Base-by-base conservation (phyloP, 1,139 yeast species). In the Lodderomyces orthopsilosis region DNA sequence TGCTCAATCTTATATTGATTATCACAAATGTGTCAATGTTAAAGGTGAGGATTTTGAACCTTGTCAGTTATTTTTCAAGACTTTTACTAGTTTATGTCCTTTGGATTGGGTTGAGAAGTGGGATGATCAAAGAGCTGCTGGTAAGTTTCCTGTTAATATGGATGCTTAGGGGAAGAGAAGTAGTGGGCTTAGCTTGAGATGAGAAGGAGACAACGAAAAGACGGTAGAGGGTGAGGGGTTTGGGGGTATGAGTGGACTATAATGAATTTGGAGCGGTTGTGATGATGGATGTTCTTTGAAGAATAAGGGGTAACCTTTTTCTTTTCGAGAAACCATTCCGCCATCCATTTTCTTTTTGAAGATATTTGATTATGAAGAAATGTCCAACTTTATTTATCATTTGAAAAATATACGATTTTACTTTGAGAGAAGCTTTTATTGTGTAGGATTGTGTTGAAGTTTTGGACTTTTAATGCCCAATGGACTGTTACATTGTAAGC, bases 21-120 rank as follows among this genome's bases (percentile, higher is more conserved):
- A 91, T 83, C 93, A 87, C 85, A 91, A 90, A 74, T 93, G 98
- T 77, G 81, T 93, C 66, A 85, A 83, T 62, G 90, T 91, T 56
- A 91, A 91, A 77, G 98, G 98, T 64, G 98, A 93, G 74, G 98
- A 91, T 53, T 93, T 93, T 63, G 96, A 91, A 62, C 98, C 98
- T 63, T 93, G 98, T 74, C 80, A 90, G 73, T 90, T 88, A 57
- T 93, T 93, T 76, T 88, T 81, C 83, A 85, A 83, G 72, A 88
- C 97, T 47, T 93, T 79, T 78, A 80, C 85, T 58, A 80, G 97
- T 30, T 77, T 93, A 65, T 93, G 98, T 74, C 98, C 98, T 50
- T 76, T 81, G 45, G 84, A 84, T 60, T 90, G 97, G 97, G 79
- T 86, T 57, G 95, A 85, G 65, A 88, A 77, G 70, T 93, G 98